A percentile compares a stretch with the other conserved stretches of the same genome.
Evolutionary conservation across 352 stramenopile species (phyloP).

Genomic region (Phytophthora hibernalis): DNA sequence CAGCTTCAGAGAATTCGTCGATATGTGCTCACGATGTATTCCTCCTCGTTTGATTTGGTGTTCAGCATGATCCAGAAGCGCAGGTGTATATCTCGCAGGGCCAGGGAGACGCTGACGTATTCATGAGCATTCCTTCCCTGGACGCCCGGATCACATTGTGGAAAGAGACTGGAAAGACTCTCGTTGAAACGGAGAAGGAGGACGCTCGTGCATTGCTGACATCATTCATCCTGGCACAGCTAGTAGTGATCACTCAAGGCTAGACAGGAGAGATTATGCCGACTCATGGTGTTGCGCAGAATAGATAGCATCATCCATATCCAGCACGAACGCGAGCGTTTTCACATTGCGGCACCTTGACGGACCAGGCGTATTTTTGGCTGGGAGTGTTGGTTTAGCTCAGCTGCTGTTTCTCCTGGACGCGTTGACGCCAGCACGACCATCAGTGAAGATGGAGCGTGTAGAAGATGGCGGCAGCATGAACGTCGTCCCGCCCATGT

Average conservation of each 20-base stretch:
- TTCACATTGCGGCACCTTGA: slow-evolving; percentile 13
- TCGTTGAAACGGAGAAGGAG: slow-evolving; percentile 84
- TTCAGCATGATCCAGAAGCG: slow-evolving; percentile 66
- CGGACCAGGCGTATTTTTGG: slow-evolving; percentile 44
- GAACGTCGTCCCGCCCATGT: slow-evolving; percentile 45
- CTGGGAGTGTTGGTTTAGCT: slow-evolving; percentile 21
- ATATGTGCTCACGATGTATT: neutral
- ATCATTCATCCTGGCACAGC: slow-evolving; percentile 58
- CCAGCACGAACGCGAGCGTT: slow-evolving; percentile 20
- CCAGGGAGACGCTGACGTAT: slow-evolving; percentile 77
- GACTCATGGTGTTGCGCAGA: slow-evolving; percentile 22
- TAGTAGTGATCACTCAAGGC: slow-evolving; percentile 49
- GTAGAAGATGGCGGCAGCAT: slow-evolving; percentile 43
- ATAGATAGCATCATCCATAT: slow-evolving; percentile 31
- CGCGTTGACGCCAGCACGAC: neutral
- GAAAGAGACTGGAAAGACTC: slow-evolving; percentile 78
- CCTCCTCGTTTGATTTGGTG: neutral
- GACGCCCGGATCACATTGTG: slow-evolving; percentile 79
- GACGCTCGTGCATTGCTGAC: slow-evolving; percentile 70
- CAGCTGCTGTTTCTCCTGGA: neutral
- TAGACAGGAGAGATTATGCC: slow-evolving; percentile 25
- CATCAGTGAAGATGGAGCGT: slow-evolving; percentile 38
- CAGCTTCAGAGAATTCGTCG: neutral
- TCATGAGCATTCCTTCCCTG: slow-evolving; percentile 83
- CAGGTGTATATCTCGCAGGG: slow-evolving; percentile 86